Evolutionary conservation across 306 rosid species (phyloP), one percentile per base, ranked within the genome.

Genomic region (Medicago ruthenica): DNA sequence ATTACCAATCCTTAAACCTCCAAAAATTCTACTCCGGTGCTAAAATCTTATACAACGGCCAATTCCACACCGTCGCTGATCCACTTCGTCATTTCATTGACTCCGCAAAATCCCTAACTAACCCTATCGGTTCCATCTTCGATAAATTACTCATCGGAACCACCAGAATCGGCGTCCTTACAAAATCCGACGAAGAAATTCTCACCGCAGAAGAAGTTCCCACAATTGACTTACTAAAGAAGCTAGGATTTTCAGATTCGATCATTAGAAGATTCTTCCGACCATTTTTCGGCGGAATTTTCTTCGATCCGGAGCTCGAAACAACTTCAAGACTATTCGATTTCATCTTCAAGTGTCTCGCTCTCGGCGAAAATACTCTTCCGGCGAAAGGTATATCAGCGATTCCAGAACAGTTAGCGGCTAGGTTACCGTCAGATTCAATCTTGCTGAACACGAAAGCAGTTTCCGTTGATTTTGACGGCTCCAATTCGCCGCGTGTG

Each of bases 291-390:
- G 97, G 96, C 2, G 92, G 97, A 7, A 77, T 95, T 57, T 95
- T 95, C 85, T 95, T 95, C 67, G 97, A 95, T 21, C 74, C 54
- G 1, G 79, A 86, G 6, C 88, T 92, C 31, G 83, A 86, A 64
- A 92, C 96, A 8, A 81, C 96, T 11, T 95, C 97, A 6, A 83
- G 93, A 17, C 45, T 92, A 74, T 95, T 95, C 82, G 79, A 89
- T 82, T 92, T 95, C 84, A 57, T 95, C 82, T 92, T 95, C 88
- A 92, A 90, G 73, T 87, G 97, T 53, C 97, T 95, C 22, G 92
- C 99, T 22, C 92, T 95, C 44, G 97, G 97, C 7, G 88, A 95
- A 31, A 95, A 92, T 31, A 77, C 96, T n/a, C 89, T 95, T 12
- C 98, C 97, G 41, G 86, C 89, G n/a, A 86, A 71, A 0, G 97